Evolutionary conservation across 2,329 filamentous ascomycete genomes (phyloP), one percentile per base, ranked within the genome.

Genomic region (Cladophialophora carrionii): DNA sequence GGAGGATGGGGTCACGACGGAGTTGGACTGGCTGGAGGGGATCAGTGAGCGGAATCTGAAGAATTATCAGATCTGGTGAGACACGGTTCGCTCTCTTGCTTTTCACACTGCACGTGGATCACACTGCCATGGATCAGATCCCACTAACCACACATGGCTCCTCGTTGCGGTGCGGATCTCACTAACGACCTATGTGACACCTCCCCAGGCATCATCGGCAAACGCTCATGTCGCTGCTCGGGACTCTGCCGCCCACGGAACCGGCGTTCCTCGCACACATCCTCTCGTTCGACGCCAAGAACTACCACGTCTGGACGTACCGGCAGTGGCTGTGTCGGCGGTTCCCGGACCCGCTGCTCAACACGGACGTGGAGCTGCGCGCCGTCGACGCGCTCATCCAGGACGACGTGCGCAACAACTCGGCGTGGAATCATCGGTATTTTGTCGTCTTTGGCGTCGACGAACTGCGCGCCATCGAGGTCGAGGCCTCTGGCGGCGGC

Each of bases 231-330:
- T 84, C 80, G 67, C 87, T 81, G 71, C 83, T 82, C 64, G 80
- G 85, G 14, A 81, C 75, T 20, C 83, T 91, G 59, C 86, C 85
- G 10, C 76, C 82, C 3, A 85, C 85, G 3, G 95, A 99, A 79
- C 82, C 84, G 22, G 83, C 82, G 14, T 98, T 98, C 76, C 85
- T 97, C 65, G 84, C 83, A 65, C 78, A 83, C 54, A 98, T 99
- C 85, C 88, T 99, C 61, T 85, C 84, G 48, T 84, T 90, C 72
- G 95, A 99, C 76, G 87, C 90, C 57, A 99, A 99, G 80, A 99
- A 99, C 81, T 98, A 99, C 77, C 95, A 99, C 76, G 95, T 98
- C 55, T 99, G 95, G 95, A 92, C 89, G 62, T 99, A 98, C 80
- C 85, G 95, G 64, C 92, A 96, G 76, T 83, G 88, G 87, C 75